Conservation (phyloP, 164 flowering plant genomes). For the Sedum album region DNA sequence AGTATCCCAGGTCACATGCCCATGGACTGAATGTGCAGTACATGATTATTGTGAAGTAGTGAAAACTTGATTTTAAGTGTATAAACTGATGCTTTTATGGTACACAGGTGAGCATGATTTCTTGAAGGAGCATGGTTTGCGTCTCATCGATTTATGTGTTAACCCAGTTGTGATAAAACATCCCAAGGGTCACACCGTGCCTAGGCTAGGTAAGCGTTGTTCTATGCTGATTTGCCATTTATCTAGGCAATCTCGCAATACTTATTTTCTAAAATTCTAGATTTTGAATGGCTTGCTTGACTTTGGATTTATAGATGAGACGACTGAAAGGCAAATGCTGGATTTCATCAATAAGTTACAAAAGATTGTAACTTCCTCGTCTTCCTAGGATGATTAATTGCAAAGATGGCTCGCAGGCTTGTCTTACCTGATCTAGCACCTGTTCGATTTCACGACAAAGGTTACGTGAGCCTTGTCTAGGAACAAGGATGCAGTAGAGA, state of each 20-base stretch:
- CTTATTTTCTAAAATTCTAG: no score
- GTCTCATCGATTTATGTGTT: slow-evolving; percentile 35
- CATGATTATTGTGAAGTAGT: background rate
- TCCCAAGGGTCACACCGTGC: slow-evolving; percentile 66
- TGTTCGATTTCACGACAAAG: no score
- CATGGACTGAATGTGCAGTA: background rate
- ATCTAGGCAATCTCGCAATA: no score
- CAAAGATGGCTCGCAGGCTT: no score
- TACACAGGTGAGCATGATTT: slow-evolving; percentile 53
- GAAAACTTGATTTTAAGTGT: background rate
- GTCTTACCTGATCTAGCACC: no score
- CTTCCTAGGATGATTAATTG: background rate
- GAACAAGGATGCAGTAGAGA: no score
- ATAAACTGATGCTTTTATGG: background rate
- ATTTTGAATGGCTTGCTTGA: background rate
- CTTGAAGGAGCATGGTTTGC: slow-evolving; percentile 28
- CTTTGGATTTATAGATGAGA: slow-evolving; percentile 16
- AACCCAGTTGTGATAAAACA: slow-evolving; percentile 53
- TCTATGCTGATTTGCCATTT: no score
- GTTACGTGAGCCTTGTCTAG: no score
- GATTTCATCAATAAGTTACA: slow-evolving; percentile 23
- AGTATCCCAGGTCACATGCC: no score
- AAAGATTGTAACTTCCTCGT: background rate
- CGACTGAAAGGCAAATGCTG: slow-evolving; percentile 14
- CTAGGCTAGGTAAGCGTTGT: slow-evolving; percentile 42